phyloP scores from a whole-genome alignment of 495 filamentous ascomycete species.

The Chlorociboria aeruginascens region DNA sequence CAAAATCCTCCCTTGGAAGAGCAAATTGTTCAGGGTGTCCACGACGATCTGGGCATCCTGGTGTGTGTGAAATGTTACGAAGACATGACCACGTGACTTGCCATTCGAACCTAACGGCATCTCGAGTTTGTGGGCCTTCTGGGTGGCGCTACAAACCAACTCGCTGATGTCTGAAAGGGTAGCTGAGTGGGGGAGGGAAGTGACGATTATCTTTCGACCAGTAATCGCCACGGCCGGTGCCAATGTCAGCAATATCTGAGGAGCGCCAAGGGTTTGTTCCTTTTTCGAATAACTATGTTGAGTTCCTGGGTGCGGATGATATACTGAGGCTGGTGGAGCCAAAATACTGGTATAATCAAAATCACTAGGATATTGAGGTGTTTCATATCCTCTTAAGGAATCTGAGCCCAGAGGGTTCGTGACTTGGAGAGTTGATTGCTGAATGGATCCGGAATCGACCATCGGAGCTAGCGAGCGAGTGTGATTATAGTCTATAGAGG shows the following conservation, averaged over 20 bases:
- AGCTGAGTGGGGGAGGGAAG: neutral
- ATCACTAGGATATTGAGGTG: neutral
- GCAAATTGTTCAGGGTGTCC: neutral
- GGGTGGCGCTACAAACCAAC: neutral
- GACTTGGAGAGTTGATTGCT: neutral
- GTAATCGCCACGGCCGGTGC: conserved; percentile 1
- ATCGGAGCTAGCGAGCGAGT: neutral
- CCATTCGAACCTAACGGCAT: conserved; percentile 1
- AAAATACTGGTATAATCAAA: conserved; percentile 6
- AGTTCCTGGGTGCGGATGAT: neutral
- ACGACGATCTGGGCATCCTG: conserved; percentile 3
- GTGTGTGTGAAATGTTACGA: conserved; percentile 4
- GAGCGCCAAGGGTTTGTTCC: neutral
- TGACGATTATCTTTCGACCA: conserved; percentile 14
- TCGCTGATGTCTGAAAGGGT: neutral
- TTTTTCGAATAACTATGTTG: neutral
- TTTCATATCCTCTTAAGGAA: neutral
- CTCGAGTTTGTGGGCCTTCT: conserved; percentile 1
- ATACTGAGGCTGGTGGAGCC: neutral
- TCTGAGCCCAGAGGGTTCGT: neutral
- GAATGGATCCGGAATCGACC: neutral
- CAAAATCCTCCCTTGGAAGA: conserved; percentile 1
- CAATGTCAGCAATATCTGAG: neutral
- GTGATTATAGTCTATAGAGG: neutral
- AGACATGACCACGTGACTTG: conserved; percentile 7